Base-by-base conservation (phyloP, 306 rosid genomes). In the Cicer bijugum region DNA sequence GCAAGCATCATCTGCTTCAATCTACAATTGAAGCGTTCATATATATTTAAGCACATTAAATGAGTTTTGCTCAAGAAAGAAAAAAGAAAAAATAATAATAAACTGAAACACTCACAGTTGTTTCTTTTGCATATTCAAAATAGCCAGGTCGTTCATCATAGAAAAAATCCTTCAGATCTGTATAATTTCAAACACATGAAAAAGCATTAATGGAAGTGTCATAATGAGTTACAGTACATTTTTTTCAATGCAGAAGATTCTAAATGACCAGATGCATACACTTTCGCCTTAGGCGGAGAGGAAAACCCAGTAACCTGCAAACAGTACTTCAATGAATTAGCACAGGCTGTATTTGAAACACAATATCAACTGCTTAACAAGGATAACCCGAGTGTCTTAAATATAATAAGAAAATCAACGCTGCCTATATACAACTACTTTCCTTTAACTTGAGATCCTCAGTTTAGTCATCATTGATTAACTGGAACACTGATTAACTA, bases 91-190 rank as follows among this genome's bases (percentile, higher is more conserved):
- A 51, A 14, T 15, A 17, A 69, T 50, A 52, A 59, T 59, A 67
- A 78, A 71, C 14, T 15, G 61, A 77, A 82, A 74, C 12, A 79
- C 93, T 82, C 68, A 93, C 98, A 14, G 96, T 85, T 47, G 79
- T 85, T 84, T 90, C 90, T 81, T 86, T 93, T 63, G 98, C 98
- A 87, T 81, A 87, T 79, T 87, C 93, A 69, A 93, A 88, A 83
- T 82, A 87, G 57, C 93, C 97, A 46, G 63, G 84, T 83, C 82
- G 88, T 85, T 86, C 97, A 67, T 78, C 89, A 47, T 37, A 15
- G 75, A 93, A 93, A 80, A 89, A 82, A 60, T 86, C 90, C 86
- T 82, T 85, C 88, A 93, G 71, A 80, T 85, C 98, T 93, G 85
- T 46, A 66, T 51, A 20, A 48, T 61, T 80, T 67, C 15, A 71